These are phyloP conservation scores for Vitis hybrid DNA, from an alignment of 177 flowering plant species.

Conservation along the genomic window DNA sequence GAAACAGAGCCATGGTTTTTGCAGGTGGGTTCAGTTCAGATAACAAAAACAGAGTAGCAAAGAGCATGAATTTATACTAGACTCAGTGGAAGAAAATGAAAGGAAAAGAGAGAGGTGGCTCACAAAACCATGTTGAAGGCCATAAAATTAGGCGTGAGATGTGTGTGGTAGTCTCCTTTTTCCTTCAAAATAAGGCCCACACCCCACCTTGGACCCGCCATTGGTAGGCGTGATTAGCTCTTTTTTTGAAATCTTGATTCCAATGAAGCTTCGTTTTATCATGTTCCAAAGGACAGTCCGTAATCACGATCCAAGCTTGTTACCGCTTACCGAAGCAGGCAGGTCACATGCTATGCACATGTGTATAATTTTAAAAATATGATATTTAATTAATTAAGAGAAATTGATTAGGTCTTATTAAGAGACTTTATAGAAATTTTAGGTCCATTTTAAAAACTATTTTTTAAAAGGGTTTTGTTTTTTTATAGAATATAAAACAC, in stretches of 20 bases:
- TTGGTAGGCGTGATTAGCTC: slow-evolving; percentile 19
- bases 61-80: not conserved
- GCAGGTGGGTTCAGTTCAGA: not conserved
- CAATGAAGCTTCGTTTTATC: not conserved
- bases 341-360: not conserved
- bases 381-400: too few species aligned
- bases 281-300: not conserved
- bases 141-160: slow-evolving; percentile 28
- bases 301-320: not conserved
- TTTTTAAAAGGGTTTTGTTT: too few species aligned
- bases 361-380: not conserved
- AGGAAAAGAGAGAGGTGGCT: not conserved
- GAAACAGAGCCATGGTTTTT: slow-evolving; percentile 11
- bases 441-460: too few species aligned
- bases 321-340: not conserved
- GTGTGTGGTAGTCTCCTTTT: slow-evolving; percentile 16
- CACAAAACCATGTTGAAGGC: slow-evolving; percentile 15
- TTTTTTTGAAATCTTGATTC: not conserved
- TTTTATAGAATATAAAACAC: too few species aligned
- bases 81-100: not conserved
- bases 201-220: not conserved
- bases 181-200: not conserved
- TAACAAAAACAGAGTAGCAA: not conserved
- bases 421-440: too few species aligned
- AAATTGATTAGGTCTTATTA: too few species aligned